phyloP scores from a whole-genome alignment of 116 monocot species.

The Dioscorea cayenensis region DNA sequence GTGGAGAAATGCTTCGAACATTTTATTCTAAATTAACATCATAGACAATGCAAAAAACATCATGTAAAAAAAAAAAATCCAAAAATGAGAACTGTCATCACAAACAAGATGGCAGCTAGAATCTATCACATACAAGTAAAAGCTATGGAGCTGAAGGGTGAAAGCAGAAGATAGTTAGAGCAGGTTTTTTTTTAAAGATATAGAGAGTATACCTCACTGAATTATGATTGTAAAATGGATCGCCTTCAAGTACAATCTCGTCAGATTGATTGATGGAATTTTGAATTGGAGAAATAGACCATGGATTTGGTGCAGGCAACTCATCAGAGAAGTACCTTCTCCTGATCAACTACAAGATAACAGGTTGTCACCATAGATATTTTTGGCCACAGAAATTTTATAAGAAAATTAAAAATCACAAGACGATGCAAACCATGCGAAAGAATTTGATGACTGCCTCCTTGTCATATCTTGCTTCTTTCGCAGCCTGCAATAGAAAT shows the following conservation, averaged over 20 bases:
- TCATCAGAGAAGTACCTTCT: conserved; percentile 33
- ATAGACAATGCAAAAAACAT: no score
- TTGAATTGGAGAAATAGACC: conserved; percentile 40
- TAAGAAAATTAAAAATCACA: background rate
- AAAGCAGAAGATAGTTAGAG: background rate
- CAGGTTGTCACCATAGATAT: background rate
- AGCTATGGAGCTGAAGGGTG: no score
- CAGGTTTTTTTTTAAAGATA: background rate
- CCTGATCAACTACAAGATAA: conserved; percentile 9
- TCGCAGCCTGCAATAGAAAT: conserved; percentile 62
- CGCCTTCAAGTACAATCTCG: conserved; percentile 62
- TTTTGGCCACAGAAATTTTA: background rate
- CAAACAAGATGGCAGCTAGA: no score
- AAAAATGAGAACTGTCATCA: no score
- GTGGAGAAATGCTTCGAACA: no score
- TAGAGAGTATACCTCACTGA: conserved; percentile 37
- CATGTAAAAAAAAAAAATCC: no score
- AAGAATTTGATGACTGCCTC: conserved; percentile 89
- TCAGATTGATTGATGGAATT: conserved; percentile 29
- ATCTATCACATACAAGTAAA: no score
- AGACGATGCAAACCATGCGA: conserved; percentile 42
- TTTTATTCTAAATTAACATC: no score
- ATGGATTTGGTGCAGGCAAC: conserved; percentile 40
- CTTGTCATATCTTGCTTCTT: conserved; percentile 89
- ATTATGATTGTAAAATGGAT: conserved; percentile 31